These are phyloP conservation scores for Fusarium dlaminii DNA, from an alignment of 2,329 filamentous ascomycete genomes.

Conservation along the genomic window DNA sequence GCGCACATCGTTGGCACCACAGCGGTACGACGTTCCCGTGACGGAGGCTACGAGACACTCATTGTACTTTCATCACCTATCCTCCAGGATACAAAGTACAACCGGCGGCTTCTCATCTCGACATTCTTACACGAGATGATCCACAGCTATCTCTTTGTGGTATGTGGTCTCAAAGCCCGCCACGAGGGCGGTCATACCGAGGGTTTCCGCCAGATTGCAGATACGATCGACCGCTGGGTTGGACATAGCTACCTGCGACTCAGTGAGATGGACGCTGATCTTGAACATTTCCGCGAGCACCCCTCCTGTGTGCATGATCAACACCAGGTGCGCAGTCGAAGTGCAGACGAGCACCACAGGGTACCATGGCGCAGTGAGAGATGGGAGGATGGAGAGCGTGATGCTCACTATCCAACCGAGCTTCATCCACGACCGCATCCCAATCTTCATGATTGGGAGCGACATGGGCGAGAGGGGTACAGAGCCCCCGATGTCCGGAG, in stretches of 20 bases:
- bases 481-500: slow-evolving; percentile 38
- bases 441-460: slow-evolving; percentile 46
- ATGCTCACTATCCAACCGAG: slow-evolving; percentile 29
- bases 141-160: slow-evolving; percentile 72
- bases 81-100: slow-evolving; percentile 64
- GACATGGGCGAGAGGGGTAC: slow-evolving; percentile 49
- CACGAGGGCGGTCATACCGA: slow-evolving; percentile 67
- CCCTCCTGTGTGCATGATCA: slow-evolving; percentile 36
- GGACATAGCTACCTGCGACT: slow-evolving; percentile 64
- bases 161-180: slow-evolving; percentile 66
- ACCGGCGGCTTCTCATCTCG: slow-evolving; percentile 68
- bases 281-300: slow-evolving; percentile 60
- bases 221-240: slow-evolving; percentile 69
- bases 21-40: slow-evolving; percentile 59
- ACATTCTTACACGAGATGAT: slow-evolving; percentile 75
- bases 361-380: slow-evolving; percentile 28
- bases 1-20: slow-evolving; percentile 70
- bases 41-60: slow-evolving; percentile 68
- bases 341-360: slow-evolving; percentile 24
- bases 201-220: slow-evolving; percentile 68
- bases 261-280: slow-evolving; percentile 69
- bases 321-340: slow-evolving; percentile 29
- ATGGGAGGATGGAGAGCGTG: slow-evolving; percentile 29
- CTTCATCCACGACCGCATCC: slow-evolving; percentile 28
- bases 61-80: slow-evolving; percentile 70